Conservation (phyloP, 768 basidiomycete genomes). For the Amanita polypyramis region DNA sequence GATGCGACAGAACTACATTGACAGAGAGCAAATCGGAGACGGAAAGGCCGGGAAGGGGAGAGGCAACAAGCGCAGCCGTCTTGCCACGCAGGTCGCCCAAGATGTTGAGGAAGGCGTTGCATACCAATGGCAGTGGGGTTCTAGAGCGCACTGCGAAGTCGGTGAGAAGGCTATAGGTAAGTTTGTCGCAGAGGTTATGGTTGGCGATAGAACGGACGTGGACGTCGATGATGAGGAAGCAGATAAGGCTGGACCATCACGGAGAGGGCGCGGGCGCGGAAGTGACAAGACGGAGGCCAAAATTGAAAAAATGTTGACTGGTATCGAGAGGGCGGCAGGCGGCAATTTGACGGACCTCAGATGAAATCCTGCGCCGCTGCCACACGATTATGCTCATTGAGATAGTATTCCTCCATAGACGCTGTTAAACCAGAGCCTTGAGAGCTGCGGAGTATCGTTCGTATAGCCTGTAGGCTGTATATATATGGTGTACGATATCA, state of each 20-base stretch:
- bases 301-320: constrained; percentile 37
- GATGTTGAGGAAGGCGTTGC: constrained; percentile 28
- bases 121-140: constrained; percentile 84
- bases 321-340: constrained; percentile 56
- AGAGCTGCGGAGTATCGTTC: neutral
- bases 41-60: constrained; percentile 23
- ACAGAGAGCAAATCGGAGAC: constrained; percentile 47
- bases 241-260: constrained; percentile 15
- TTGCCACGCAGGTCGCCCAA: constrained; percentile 29
- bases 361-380: constrained; percentile 8
- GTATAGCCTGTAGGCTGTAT: too few species aligned
- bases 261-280: constrained; percentile 13
- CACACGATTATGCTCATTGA: neutral
- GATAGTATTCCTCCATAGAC: neutral
- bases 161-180: constrained; percentile 65
- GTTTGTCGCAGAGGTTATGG: constrained; percentile 80
- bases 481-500: too few species aligned
- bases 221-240: constrained; percentile 28
- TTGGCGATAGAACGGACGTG: constrained; percentile 22
- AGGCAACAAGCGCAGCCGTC: constrained; percentile 42
- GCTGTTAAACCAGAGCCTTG: too few species aligned
- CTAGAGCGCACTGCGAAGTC: constrained; percentile 70
- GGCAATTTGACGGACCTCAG: constrained; percentile 36
- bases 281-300: constrained; percentile 22
- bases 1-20: constrained; percentile 68